Evolutionary conservation across 305 asterid species (phyloP).

Genomic region (Striga hermonthica): DNA sequence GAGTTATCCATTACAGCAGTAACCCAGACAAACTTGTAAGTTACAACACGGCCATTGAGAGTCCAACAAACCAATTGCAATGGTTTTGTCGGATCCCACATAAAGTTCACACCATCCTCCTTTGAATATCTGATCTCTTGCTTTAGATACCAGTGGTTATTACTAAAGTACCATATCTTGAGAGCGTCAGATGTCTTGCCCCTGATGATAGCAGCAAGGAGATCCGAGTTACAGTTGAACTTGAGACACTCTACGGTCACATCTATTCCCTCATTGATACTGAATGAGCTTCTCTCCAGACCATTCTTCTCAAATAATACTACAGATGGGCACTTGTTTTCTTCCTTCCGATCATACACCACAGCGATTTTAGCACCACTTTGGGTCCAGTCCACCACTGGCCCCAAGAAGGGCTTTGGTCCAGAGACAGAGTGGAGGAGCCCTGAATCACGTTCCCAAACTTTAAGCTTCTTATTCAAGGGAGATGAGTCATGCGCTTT

Average conservation of each 20-base stretch:
- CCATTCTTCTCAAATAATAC: conserved; percentile 89
- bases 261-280: conserved; percentile 50
- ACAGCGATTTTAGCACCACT: conserved; percentile 82
- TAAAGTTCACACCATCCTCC: conserved; percentile 60
- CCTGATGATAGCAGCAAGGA: conserved; percentile 77
- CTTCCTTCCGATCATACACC: conserved; percentile 52
- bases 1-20: conserved; percentile 79
- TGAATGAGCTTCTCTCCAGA: conserved; percentile 78
- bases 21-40: conserved; percentile 71
- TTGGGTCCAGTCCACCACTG: conserved; percentile 77
- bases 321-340: conserved; percentile 57
- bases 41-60: conserved; percentile 53
- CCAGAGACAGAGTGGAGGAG: conserved; percentile 79
- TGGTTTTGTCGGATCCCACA: conserved; percentile 82
- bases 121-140: conserved; percentile 73
- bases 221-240: conserved; percentile 89
- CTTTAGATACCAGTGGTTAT: conserved; percentile 89
- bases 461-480: conserved; percentile 63
- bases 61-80: conserved; percentile 71
- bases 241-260: conserved; percentile 61
- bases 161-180: conserved; percentile 78
- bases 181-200: conserved; percentile 60
- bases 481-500: conserved; percentile 49
- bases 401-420: conserved; percentile 66
- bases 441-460: conserved; percentile 96